A percentile compares a stretch with the other conserved stretches of the same genome.
Conservation (phyloP, 768 basidiomycete species). For the Austroboletus festivus region DNA sequence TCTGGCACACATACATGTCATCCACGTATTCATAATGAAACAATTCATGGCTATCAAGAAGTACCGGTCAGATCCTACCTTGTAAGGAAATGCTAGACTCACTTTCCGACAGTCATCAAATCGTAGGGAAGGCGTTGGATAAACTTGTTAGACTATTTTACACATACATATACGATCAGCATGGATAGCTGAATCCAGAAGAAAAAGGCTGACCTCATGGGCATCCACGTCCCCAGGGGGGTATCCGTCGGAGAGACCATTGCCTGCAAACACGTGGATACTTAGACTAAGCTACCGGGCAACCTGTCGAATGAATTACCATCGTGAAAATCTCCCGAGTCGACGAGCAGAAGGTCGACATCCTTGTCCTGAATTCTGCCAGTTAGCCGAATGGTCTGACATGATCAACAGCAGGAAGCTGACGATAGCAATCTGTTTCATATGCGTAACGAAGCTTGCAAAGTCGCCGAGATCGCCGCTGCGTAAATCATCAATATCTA, state of each 20-base stretch:
- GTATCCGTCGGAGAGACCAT: slow-evolving; percentile 75
- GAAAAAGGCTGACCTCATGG: slow-evolving; percentile 53
- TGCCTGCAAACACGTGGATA: no score
- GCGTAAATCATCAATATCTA: not conserved
- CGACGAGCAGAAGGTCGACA: slow-evolving; percentile 80
- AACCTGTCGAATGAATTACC: slow-evolving; percentile 31
- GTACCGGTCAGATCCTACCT: not conserved
- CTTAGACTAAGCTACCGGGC: not conserved
- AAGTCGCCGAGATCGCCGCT: slow-evolving; percentile 77
- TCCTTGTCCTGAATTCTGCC: slow-evolving; percentile 48
- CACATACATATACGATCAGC: not conserved
- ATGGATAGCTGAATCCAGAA: not conserved
- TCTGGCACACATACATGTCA: slow-evolving; percentile 49
- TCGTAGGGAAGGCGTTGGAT: slow-evolving; percentile 76
- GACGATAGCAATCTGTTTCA: slow-evolving; percentile 72
- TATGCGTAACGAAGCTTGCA: slow-evolving; percentile 78
- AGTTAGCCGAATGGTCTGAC: not conserved
- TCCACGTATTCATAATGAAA: slow-evolving; percentile 65
- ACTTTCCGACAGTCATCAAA: slow-evolving; percentile 82
- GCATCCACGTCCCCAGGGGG: slow-evolving; percentile 68
- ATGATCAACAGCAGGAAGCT: slow-evolving; percentile 2
- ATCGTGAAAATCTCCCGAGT: slow-evolving; percentile 78
- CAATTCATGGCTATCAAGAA: slow-evolving; percentile 65
- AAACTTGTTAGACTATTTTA: slow-evolving; percentile 65
- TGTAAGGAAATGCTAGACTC: slow-evolving; percentile 22